Conservation (phyloP, 768 basidiomycete genomes). For the Lactarius psammicola region DNA sequence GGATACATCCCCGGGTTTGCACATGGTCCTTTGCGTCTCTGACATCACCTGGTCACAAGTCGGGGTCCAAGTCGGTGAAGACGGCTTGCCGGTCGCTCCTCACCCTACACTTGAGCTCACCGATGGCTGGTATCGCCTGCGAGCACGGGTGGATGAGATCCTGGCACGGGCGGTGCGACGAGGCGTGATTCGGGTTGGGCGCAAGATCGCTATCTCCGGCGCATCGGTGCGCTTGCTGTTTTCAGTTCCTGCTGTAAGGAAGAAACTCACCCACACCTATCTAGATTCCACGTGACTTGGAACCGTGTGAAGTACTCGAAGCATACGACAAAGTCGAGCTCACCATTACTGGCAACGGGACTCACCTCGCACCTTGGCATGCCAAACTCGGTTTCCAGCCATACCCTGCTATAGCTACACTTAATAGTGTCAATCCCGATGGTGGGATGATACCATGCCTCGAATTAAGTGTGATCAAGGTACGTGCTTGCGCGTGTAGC, state of each 20-base stretch:
- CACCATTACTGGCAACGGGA: conserved; percentile 76
- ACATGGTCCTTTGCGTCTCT: conserved; percentile 85
- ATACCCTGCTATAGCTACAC: conserved; percentile 65
- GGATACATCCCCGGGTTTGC: conserved; percentile 73
- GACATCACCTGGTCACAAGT: conserved; percentile 56
- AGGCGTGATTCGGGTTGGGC: conserved; percentile 68
- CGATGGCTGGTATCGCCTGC: conserved; percentile 94
- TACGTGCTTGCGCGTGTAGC: conserved; percentile 31
- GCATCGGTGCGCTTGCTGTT: conserved; percentile 55
- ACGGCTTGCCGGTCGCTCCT: conserved; percentile 39
- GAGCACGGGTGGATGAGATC: conserved; percentile 70
- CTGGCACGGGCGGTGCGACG: conserved; percentile 66
- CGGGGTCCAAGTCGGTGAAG: conserved; percentile 36
- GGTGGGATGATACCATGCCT: conserved; percentile 77
- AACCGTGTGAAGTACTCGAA: conserved; percentile 80
- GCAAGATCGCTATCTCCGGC: conserved; percentile 79
- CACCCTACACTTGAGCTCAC: conserved; percentile 82
- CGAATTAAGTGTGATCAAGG: conserved; percentile 72
- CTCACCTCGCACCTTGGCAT: conserved; percentile 86
- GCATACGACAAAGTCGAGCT: conserved; percentile 69
- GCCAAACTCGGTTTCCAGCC: conserved; percentile 77
- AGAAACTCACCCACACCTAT: conserved; percentile 43
- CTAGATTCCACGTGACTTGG: conserved; percentile 43
- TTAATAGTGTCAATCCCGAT: conserved; percentile 80
- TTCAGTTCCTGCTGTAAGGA: conserved; percentile 35